Evolutionary conservation across 441 rosid genomes (phyloP).

Genomic region (Kokia cookei): DNA sequence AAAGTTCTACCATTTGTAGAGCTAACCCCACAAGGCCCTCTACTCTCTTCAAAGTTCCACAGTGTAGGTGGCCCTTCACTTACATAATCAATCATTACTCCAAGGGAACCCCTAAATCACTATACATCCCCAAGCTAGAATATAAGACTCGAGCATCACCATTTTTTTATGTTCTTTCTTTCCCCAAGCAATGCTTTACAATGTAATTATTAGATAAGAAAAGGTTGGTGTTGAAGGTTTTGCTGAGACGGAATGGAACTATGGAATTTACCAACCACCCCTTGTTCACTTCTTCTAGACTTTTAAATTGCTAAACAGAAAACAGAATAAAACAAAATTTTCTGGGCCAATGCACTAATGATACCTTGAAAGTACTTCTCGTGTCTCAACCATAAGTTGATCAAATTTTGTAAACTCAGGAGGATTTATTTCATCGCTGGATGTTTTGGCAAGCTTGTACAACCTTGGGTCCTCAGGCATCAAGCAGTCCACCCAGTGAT

Average conservation of each 20-base stretch:
- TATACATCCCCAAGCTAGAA: background rate
- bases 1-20: background rate
- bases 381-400: slow-evolving; percentile 77
- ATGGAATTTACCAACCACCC: background rate
- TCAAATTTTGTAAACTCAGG: slow-evolving; percentile 49
- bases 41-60: background rate
- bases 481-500: slow-evolving; percentile 67
- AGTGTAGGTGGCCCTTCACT: background rate
- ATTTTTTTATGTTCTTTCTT: background rate
- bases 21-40: background rate
- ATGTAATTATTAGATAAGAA: background rate
- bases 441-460: slow-evolving; percentile 18
- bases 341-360: background rate
- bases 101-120: background rate
- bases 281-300: background rate
- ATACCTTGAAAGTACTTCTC: slow-evolving; percentile 68
- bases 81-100: background rate
- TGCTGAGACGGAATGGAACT: background rate
- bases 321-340: background rate
- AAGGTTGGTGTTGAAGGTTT: background rate
- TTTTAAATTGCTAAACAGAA: background rate
- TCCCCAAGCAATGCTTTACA: background rate
- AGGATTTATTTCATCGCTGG: slow-evolving; percentile 21
- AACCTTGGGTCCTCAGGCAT: slow-evolving; percentile 60
- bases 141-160: background rate